phyloP scores from a whole-genome alignment of 176 grass and related monocot species.

The Bromus sterilis region DNA sequence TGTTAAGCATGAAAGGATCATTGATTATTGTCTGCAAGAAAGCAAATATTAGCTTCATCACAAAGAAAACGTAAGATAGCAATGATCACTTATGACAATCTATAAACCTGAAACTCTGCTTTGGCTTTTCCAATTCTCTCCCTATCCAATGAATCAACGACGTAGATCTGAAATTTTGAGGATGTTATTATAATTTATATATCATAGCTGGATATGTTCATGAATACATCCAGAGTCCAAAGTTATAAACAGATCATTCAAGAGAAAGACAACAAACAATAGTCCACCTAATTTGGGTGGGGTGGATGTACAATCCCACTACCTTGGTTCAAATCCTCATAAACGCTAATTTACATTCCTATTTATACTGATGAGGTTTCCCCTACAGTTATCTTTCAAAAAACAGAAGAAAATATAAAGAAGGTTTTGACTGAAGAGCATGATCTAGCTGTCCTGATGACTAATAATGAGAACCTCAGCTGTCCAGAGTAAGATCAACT shows the following conservation, averaged over 20 bases:
- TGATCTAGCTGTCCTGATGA: background rate
- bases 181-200: background rate
- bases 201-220: background rate
- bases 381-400: background rate
- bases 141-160: slow-evolving; percentile 81
- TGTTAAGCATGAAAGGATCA: slow-evolving; percentile 68
- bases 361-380: background rate
- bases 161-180: slow-evolving; percentile 50
- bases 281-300: background rate
- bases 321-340: background rate
- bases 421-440: background rate
- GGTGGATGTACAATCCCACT: background rate
- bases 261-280: background rate
- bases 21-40: slow-evolving; percentile 61
- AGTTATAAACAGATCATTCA: background rate
- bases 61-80: background rate
- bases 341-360: background rate
- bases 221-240: background rate
- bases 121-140: slow-evolving; percentile 77
- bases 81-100: background rate
- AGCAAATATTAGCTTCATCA: slow-evolving; percentile 24
- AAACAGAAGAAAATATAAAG: background rate
- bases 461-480: background rate
- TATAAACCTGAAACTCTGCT: slow-evolving; percentile 66
- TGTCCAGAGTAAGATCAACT: background rate